Base-by-base conservation (phyloP, 257 asterid species). In the Solanum clarkiae region DNA sequence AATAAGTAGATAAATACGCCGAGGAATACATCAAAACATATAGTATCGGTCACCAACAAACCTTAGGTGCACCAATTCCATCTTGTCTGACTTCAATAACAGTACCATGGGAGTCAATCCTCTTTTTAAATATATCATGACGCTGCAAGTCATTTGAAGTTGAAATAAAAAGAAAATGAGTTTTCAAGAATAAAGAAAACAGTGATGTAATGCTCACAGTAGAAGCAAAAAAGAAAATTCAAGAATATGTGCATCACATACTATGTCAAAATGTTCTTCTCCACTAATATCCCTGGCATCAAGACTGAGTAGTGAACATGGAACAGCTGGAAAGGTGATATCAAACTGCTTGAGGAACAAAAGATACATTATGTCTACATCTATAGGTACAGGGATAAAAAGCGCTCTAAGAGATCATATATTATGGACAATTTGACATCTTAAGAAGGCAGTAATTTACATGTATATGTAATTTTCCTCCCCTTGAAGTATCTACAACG, bases 271-370 rank as follows among this genome's bases (percentile, higher is more conserved):
- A 90, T 97, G 99, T 86, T 93, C 96, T 92, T 95, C 99, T 87
- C 99, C 99, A 45, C 98, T 97, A 89, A 97, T 95, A 93, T 97
- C 99, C 95, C 93, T 93, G 91, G 99, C 95, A 89, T 97, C 99
- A 82, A 97, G 89, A 90, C 99, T 97, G 87, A 97, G 92, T 90
- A 97, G 83, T 20, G 99, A 86, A 89, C 99, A 97, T 82, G 97
- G 99, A 85, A 93, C 70, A 59, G 91, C 87, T 54, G 98, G 98
- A 93, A 97, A 95, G 49, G 98, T 94, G 86, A 95, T 90, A 91
- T 97, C 98, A 90, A 97, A 97, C 99, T 97, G 99, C 92, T 88
- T 77, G 36, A 59, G 83, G 80, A 84, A 56, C 47, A 62, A 86
- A 47, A 86, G 70, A 79, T 17, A 79, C 20, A 26, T 26, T 53